Percentiles rank a stretch among this genome's conserved stretches.
phyloP scores from a whole-genome alignment of 1,284 basidiomycete species.

The Marasmius tenuissimus region DNA sequence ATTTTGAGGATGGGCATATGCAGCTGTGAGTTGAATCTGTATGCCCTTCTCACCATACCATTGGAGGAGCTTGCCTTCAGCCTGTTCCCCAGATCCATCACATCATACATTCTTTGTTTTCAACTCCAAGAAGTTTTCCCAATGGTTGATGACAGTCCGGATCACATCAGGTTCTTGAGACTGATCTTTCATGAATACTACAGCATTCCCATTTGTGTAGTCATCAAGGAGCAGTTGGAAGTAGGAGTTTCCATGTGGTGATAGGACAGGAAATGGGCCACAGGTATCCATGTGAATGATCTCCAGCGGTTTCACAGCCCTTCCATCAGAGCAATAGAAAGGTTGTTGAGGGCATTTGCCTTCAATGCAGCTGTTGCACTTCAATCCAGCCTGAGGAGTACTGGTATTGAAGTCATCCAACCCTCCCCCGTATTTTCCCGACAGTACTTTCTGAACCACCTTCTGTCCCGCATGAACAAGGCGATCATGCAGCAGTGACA shows the following conservation, averaged over 20 bases:
- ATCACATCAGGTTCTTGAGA: not conserved
- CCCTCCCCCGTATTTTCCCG: not conserved
- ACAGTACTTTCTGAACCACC: not conserved
- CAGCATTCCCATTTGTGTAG: not conserved
- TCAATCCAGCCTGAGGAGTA: not conserved
- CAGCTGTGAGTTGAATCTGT: not conserved
- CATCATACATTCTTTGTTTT: not conserved
- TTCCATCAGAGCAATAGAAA: not conserved
- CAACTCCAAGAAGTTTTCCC: not conserved
- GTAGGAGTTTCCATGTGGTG: not conserved
- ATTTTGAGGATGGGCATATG: slow-evolving; percentile 31
- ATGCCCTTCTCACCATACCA: not conserved
- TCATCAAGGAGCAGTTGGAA: slow-evolving; percentile 1
- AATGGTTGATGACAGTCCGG: not conserved
- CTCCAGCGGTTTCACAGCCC: not conserved
- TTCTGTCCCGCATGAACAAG: not conserved
- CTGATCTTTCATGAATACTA: not conserved
- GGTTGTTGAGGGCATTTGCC: not conserved
- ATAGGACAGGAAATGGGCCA: not conserved
- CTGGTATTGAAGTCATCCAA: not conserved
- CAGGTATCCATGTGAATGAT: slow-evolving; percentile 8
- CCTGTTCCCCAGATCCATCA: slow-evolving; percentile 3
- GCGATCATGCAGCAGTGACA: not conserved
- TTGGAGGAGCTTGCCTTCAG: not conserved
- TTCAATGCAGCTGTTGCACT: not conserved